These are phyloP conservation scores for Neoboletus subvelutipes DNA, from an alignment of 768 basidiomycete species.

Conservation along the genomic window DNA sequence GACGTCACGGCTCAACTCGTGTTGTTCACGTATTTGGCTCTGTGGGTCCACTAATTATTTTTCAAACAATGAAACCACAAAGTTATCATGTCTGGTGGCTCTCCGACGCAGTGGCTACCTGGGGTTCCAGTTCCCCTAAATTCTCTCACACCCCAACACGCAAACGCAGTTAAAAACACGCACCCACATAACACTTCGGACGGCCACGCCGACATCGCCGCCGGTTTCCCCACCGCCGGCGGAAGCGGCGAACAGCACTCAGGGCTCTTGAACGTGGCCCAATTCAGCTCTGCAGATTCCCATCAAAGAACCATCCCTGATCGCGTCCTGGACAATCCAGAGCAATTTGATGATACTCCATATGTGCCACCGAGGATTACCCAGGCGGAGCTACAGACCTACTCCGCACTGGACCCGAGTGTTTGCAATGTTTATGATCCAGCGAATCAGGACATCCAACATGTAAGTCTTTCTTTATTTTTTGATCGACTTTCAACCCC, in stretches of 20 bases:
- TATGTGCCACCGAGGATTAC: conserved; percentile 29
- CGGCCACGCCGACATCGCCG: conserved; percentile 22
- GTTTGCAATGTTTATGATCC: conserved; percentile 5
- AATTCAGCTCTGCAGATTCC: conserved; percentile 10
- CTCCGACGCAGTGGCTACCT: conserved; percentile 15
- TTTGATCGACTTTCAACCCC: not conserved
- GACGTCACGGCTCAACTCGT: conserved; percentile 7
- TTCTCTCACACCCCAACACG: conserved; percentile 15
- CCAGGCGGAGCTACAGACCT: conserved; percentile 20
- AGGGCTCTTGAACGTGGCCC: conserved; percentile 10
- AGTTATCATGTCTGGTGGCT: conserved; percentile 28
- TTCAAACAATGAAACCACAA: conserved; percentile 26
- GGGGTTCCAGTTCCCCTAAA: conserved; percentile 6
- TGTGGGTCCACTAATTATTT: conserved; percentile 36
- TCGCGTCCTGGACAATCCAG: conserved; percentile 13
- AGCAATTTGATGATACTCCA: conserved; percentile 29
- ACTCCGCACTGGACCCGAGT: conserved; percentile 17
- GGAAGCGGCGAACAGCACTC: conserved; percentile 11
- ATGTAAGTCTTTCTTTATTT: conserved; percentile 13
- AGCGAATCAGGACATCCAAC: conserved; percentile 13
- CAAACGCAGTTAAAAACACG: conserved; percentile 10
- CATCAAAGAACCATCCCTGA: conserved; percentile 15
- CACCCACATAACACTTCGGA: conserved; percentile 16
- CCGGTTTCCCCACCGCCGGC: conserved; percentile 14
- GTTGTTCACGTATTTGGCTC: conserved; percentile 33